Evolutionary conservation across 2,329 filamentous ascomycete genomes (phyloP).

Genomic region (Neofusicoccum laricinum): DNA sequence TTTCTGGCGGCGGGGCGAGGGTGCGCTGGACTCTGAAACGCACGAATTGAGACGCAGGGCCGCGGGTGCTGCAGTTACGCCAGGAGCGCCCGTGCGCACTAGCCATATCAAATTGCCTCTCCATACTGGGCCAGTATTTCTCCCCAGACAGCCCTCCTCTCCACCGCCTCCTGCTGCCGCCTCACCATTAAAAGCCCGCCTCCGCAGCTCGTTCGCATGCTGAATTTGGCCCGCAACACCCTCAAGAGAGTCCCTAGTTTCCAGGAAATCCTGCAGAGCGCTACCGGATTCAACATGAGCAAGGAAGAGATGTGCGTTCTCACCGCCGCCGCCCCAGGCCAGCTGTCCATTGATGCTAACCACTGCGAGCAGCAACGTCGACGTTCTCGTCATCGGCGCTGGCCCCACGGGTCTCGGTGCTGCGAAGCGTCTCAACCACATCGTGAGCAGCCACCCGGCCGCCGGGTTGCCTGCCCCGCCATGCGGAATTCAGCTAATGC

Average conservation of each 20-base stretch:
- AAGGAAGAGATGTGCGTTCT: slow-evolving; percentile 40
- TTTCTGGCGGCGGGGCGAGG: slow-evolving; percentile 15
- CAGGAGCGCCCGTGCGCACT: slow-evolving; percentile 13
- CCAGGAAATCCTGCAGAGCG: slow-evolving; percentile 38
- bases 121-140: slow-evolving; percentile 12
- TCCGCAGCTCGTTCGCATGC: slow-evolving; percentile 24
- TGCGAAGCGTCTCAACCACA: slow-evolving; percentile 95
- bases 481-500: slow-evolving; percentile 21
- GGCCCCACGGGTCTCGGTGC: slow-evolving; percentile 96
- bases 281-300: slow-evolving; percentile 26
- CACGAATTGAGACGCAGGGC: slow-evolving; percentile 15
- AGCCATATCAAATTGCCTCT: slow-evolving; percentile 15
- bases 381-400: slow-evolving; percentile 96
- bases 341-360: slow-evolving; percentile 22
- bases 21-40: slow-evolving; percentile 13
- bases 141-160: slow-evolving; percentile 12
- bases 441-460: slow-evolving; percentile 58
- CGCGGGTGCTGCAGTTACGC: slow-evolving; percentile 13
- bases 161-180: slow-evolving; percentile 6
- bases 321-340: slow-evolving; percentile 19
- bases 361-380: slow-evolving; percentile 66
- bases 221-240: slow-evolving; percentile 37
- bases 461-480: slow-evolving; percentile 9
- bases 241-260: slow-evolving; percentile 42
- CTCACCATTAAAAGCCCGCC: slow-evolving; percentile 10